Evolutionary conservation across 139 green algal genomes (phyloP), one percentile per base, ranked within the genome.

Genomic region (Micractinium conductrix): DNA sequence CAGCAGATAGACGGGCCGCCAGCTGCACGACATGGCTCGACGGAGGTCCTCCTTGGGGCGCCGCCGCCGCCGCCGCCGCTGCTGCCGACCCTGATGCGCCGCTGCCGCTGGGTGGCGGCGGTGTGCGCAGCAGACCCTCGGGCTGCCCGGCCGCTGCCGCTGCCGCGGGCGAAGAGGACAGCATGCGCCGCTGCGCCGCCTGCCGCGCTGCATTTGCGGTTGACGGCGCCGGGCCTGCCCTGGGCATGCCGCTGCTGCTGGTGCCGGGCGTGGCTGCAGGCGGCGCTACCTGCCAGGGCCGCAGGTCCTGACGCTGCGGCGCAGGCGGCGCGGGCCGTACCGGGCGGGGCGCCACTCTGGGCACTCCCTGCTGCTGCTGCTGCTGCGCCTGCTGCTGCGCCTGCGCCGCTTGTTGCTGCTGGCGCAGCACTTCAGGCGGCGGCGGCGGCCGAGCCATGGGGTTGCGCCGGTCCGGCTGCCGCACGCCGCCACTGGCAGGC

Each of bases 371-470:
- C 63, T 43, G 26, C 0, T 17, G 70, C 40, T 38, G 40, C 26
- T 19, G 60, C 68, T 60, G 42, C 28, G 24, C 1, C 70, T 78
- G 70, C 43, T 33, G 72, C 44, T 79, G 44, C 44, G 28, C 30
- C 44, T 79, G 45, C 8, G 58, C 53, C 30, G 58, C 21, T 28
- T 71, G 58, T 1, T 38, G 35, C 12, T 40, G 22, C 24, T 53
- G 75, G 33, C 75, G 53, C 24, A 76, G 38, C 38, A 58, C 16
- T 14, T 1, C 17, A 55, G 38, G 40, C 37, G 55, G 37, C 14
- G 45, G 75, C 55, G 62, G 75, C 53, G 38, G 55, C 33, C 53
- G 76, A 33, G 76, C 76, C 76, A 82, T 60, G 28, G 76, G 76
- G 58, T 82, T 82, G 38, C 76, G 76, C 8, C 74, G 74, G 33